Evolutionary conservation across 2,329 filamentous ascomycete genomes (phyloP).

Genomic region (Calonectria leucothoes): DNA sequence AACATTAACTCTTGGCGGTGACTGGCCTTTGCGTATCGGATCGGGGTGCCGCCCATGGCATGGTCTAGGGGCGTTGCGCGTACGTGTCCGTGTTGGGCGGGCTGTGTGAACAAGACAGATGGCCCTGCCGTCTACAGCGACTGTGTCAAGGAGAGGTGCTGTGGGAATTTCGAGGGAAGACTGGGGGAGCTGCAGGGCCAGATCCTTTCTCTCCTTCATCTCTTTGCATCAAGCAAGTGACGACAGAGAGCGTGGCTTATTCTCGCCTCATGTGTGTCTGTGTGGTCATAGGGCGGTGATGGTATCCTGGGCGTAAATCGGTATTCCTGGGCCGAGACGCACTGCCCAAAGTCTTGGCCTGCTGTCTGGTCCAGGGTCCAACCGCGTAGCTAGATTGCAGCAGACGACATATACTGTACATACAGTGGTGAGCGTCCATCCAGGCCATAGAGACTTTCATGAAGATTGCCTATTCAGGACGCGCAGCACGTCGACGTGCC

Average conservation of each 20-base stretch:
- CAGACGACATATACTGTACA: not conserved
- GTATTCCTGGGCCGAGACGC: not conserved
- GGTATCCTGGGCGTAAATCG: conserved; percentile 6
- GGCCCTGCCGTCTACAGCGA: not conserved
- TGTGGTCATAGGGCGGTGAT: not conserved
- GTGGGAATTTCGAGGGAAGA: not conserved
- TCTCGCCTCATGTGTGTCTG: not conserved
- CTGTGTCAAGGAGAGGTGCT: not conserved
- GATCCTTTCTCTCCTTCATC: not conserved
- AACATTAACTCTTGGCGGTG: conserved; percentile 1
- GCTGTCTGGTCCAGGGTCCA: not conserved
- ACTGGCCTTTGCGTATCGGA: conserved; percentile 10
- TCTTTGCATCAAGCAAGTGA: not conserved
- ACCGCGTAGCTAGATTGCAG: not conserved
- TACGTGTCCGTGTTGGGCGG: not conserved
- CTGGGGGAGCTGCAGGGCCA: too few relatives aligned
- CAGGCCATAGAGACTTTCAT: not conserved
- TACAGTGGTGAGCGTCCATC: not conserved
- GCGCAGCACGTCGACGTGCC: not conserved
- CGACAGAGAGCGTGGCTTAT: not conserved
- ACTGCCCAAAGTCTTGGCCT: conserved; percentile 11
- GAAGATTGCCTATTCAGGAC: not conserved
- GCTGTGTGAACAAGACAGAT: not conserved
- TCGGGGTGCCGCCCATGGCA: not conserved
- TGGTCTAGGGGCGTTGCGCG: not conserved